Percentiles rank a stretch among this genome's conserved stretches.
Evolutionary conservation across 176 grass and related monocot genomes (phyloP).

Genomic region (Microstegium vimineum): DNA sequence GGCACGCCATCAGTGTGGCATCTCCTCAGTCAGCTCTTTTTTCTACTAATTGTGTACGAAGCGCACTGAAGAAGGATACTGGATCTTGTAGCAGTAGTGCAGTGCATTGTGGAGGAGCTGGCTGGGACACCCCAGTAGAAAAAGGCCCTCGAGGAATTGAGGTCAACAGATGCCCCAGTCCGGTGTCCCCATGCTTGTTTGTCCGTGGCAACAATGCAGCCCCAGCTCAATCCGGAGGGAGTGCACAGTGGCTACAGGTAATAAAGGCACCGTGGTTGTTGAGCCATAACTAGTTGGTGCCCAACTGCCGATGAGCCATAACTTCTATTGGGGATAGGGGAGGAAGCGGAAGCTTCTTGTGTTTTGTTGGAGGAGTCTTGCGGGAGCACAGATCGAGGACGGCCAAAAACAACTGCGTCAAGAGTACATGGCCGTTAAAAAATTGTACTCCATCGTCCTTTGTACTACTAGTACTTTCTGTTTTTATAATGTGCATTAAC

Average conservation of each 20-base stretch:
- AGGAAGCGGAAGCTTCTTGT: background rate
- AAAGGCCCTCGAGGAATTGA: too few relatives aligned
- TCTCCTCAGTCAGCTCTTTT: too few relatives aligned
- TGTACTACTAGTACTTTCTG: too few relatives aligned
- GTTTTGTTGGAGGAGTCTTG: background rate
- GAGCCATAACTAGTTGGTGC: slow-evolving; percentile 34
- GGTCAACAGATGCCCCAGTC: slow-evolving; percentile 17
- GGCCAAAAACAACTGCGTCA: background rate
- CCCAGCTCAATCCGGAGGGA: background rate
- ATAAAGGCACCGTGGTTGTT: slow-evolving; percentile 13
- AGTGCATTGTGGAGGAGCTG: too few relatives aligned
- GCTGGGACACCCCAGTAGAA: too few relatives aligned
- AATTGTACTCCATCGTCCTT: background rate
- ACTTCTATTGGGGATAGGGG: background rate
- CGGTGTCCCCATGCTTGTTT: background rate
- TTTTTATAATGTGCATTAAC: background rate
- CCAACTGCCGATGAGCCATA: background rate
- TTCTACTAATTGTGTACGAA: too few relatives aligned
- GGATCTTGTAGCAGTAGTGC: too few relatives aligned
- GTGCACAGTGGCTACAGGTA: background rate
- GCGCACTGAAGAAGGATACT: too few relatives aligned
- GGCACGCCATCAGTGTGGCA: background rate
- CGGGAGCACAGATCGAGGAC: too few relatives aligned
- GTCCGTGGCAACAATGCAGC: background rate
- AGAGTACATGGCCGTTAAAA: background rate